phyloP scores from a whole-genome alignment of 768 basidiomycete species.

The Cyclocybe cylindracea region DNA sequence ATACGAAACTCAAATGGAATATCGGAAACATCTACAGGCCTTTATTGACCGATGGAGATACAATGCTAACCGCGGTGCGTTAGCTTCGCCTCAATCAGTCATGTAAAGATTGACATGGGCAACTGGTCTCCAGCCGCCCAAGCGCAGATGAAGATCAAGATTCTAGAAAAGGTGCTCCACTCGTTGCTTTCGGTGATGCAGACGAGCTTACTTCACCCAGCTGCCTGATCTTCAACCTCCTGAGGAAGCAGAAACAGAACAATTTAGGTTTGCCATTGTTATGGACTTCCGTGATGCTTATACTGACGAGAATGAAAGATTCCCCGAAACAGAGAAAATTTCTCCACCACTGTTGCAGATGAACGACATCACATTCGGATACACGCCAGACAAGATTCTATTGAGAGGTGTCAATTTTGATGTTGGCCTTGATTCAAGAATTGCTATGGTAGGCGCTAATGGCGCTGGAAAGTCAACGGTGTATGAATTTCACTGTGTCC shows the following conservation, averaged over 20 bases:
- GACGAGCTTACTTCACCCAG: conserved; percentile 34
- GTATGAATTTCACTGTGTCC: conserved; percentile 38
- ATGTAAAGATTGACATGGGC: background rate
- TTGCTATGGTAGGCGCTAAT: conserved; percentile 94
- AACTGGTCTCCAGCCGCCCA: conserved; percentile 65
- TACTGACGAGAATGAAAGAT: conserved; percentile 40
- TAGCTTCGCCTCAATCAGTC: background rate
- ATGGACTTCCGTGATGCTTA: background rate
- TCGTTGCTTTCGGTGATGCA: background rate
- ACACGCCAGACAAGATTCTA: conserved; percentile 73
- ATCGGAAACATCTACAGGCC: conserved; percentile 92
- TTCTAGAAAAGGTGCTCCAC: conserved; percentile 67
- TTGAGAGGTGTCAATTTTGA: conserved; percentile 85
- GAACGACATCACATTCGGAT: conserved; percentile 89
- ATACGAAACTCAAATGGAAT: conserved; percentile 95
- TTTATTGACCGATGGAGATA: conserved; percentile 99
- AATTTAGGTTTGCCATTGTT: conserved; percentile 50
- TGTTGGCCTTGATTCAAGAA: conserved; percentile 90
- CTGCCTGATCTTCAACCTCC: conserved; percentile 93
- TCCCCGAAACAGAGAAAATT: conserved; percentile 97
- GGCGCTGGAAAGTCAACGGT: conserved; percentile 97
- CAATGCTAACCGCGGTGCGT: conserved; percentile 86
- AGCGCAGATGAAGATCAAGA: conserved; percentile 77
- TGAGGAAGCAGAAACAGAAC: conserved; percentile 89
- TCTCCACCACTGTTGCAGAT: conserved; percentile 94